Conservation (phyloP, 148 eudicot genomes). For the Chenopodium formosanum region DNA sequence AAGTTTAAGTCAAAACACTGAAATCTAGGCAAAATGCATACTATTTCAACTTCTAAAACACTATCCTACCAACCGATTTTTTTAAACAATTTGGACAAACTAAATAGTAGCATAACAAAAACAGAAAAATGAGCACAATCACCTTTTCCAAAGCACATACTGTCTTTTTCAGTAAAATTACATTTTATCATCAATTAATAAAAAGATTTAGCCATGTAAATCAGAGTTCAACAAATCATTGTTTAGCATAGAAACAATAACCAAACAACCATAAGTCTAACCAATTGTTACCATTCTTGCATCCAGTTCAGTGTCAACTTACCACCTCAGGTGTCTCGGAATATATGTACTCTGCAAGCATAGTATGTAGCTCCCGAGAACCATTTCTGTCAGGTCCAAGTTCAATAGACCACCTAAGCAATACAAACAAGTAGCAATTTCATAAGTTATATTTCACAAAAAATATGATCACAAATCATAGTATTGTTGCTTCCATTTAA, state of each 20-base stretch:
- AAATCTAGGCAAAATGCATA: too few species aligned
- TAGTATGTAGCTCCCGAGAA: conserved; percentile 76
- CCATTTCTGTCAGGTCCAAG: conserved; percentile 71
- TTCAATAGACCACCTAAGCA: conserved; percentile 82
- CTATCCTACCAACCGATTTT: too few species aligned
- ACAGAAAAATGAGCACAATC: too few species aligned
- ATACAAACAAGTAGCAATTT: conserved; percentile 7
- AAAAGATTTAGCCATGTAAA: background rate
- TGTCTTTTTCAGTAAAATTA: background rate
- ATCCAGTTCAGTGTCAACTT: conserved; percentile 23
- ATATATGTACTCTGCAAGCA: conserved; percentile 90
- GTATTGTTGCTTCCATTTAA: background rate
- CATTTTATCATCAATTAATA: too few species aligned
- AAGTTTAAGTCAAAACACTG: too few species aligned
- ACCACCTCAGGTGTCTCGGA: conserved; percentile 93
- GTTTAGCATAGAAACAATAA: background rate
- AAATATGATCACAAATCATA: background rate
- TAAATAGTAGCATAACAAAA: too few species aligned
- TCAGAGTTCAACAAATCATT: background rate
- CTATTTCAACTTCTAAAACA: too few species aligned
- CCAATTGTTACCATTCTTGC: background rate
- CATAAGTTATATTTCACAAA: background rate
- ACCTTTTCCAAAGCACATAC: too few species aligned
- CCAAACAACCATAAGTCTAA: background rate
- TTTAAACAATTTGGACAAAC: too few species aligned